Percentiles rank a stretch among this genome's conserved stretches.
Evolutionary conservation across 192 early-diverging fungal species (phyloP).

Genomic region (Phlyctochytrium planicorne): DNA sequence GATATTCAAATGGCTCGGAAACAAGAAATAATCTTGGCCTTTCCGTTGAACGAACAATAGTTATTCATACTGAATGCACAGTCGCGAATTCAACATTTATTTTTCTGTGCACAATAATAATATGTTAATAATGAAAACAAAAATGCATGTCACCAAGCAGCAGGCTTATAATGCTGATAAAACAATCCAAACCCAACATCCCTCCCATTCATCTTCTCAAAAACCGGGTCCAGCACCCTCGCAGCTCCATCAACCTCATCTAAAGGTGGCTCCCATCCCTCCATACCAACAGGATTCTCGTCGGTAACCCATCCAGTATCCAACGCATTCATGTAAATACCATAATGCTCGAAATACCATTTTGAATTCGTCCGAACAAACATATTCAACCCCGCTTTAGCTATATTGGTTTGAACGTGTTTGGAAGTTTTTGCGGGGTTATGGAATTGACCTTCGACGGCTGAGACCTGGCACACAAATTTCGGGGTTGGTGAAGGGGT

Average conservation of each 20-base stretch:
- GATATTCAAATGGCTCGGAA: too few species aligned
- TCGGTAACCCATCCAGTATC: constrained; percentile 66
- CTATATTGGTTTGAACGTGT: constrained; percentile 51
- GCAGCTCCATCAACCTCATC: constrained; percentile 58
- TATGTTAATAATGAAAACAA: too few species aligned
- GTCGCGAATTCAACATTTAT: too few species aligned
- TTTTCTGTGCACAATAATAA: too few species aligned
- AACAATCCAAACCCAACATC: too few species aligned
- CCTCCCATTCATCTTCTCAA: constrained; percentile 43
- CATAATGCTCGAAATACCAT: constrained; percentile 37
- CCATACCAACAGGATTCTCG: constrained; percentile 56
- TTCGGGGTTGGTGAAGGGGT: too few species aligned
- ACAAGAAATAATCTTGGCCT: too few species aligned
- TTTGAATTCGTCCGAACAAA: constrained; percentile 49
- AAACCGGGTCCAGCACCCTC: constrained; percentile 52
- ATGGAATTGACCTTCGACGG: constrained; percentile 63
- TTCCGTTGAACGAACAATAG: too few species aligned
- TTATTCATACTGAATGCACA: too few species aligned
- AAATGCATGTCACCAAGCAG: too few species aligned
- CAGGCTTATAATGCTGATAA: too few species aligned
- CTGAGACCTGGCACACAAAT: too few species aligned
- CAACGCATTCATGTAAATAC: constrained; percentile 57
- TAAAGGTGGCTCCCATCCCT: constrained; percentile 48
- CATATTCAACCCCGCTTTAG: constrained; percentile 54
- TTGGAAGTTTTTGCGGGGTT: constrained; percentile 42